Base-by-base conservation (phyloP, 345 rosid species). In the Eucalyptus decipiens region DNA sequence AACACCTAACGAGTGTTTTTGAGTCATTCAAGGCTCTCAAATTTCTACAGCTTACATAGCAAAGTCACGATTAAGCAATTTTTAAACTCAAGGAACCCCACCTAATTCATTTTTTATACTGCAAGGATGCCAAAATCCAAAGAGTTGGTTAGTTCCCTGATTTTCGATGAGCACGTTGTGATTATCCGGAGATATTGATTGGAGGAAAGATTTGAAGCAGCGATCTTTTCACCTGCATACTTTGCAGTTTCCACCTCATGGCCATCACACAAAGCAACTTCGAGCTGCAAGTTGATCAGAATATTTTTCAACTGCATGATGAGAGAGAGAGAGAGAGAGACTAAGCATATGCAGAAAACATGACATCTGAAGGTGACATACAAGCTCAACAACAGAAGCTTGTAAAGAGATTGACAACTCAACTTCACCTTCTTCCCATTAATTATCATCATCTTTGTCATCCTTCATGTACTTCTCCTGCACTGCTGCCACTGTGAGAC, bases 391-490 rank as follows among this genome's bases (percentile, higher is more conserved):
- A 69, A 34, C 80, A 69, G 23, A 69, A 69, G 23, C 37, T 69
- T 69, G 80, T 40, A 32, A 69, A 67, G 80, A 67, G 80, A 67
- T 67, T 34, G 81, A 34, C 81, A 18, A 19, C 26, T 34, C 43
- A 76, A 21, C 85, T 76, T 76, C 85, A 37, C 47, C 85, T 76
- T 37, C 83, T 40, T 76, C 85, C 34, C 6, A 1, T 87, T 62
- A 48, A 81, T 89, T 85, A n/a, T 81, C 92, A 14, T 88, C 85
- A 76, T 88, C 47, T 21, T 91, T 93, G 30, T 92, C 95, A 69
- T 92, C 95, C 90, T 95, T 93, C 89, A 94, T 92, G 93, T 95
- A 93, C 90, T 95, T 95, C 91, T 95, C 97, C 91, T 95, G 97
- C 89, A 95, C 96, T 62, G 94, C 94, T 85, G 96, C 97, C 48